Percentiles rank a stretch among this genome's conserved stretches.
Conservation (phyloP, 1,284 basidiomycete species). For the Cutaneotrichosporon mucoides region DNA sequence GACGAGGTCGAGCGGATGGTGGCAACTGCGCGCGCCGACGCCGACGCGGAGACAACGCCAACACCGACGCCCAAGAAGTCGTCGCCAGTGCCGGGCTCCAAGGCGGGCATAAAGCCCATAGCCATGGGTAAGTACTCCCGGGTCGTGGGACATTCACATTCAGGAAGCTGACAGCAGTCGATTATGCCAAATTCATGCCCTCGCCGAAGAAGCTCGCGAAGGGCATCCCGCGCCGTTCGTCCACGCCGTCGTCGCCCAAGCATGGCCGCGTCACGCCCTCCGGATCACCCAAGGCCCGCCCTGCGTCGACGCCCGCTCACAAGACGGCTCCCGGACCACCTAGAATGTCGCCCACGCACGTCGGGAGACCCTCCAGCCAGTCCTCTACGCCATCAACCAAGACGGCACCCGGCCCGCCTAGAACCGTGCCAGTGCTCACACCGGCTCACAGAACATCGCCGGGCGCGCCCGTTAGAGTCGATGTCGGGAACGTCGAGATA, state of each 20-base stretch:
- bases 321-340: not conserved
- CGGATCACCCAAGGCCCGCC: too few relatives aligned
- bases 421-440: not conserved
- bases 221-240: too few relatives aligned
- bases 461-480: conserved; percentile 3
- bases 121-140: not conserved
- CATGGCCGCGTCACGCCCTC: too few relatives aligned
- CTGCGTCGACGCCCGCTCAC: not conserved
- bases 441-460: not conserved
- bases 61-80: not conserved
- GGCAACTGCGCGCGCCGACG: not conserved
- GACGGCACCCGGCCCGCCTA: too few relatives aligned
- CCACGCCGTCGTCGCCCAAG: too few relatives aligned
- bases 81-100: not conserved
- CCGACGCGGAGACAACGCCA: too few relatives aligned
- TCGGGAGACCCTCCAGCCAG: too few relatives aligned
- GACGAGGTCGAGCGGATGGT: not conserved
- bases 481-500: not conserved
- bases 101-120: not conserved
- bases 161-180: not conserved
- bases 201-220: not conserved
- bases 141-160: too few relatives aligned
- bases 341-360: not conserved
- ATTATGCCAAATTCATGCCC: not conserved
- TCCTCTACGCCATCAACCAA: not conserved